A percentile compares a stretch with the other conserved stretches of the same genome.
These are phyloP conservation scores for Yamadazyma oceani DNA, from an alignment of 1,139 yeast genomes.

Conservation along the genomic window DNA sequence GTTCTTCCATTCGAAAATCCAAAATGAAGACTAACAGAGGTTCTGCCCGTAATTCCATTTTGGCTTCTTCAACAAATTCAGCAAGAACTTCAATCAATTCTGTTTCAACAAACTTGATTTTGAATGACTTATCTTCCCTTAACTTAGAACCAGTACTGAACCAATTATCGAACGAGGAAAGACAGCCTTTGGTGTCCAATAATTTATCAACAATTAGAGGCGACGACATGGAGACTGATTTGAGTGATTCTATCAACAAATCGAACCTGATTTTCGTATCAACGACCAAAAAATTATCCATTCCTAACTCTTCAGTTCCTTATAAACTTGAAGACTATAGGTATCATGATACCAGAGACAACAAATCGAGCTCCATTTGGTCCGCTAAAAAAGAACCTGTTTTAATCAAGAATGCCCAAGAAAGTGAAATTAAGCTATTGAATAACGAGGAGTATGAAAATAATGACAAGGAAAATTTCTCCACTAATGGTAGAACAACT, in stretches of 20 bases:
- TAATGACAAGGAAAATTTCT: no score
- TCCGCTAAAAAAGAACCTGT: no score
- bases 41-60: background rate
- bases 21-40: background rate
- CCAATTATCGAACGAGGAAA: background rate
- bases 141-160: background rate
- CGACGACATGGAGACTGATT: background rate
- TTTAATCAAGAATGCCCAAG: no score
- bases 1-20: background rate
- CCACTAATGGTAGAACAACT: background rate
- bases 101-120: conserved; percentile 1
- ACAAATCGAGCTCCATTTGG: no score
- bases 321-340: background rate
- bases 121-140: conserved; percentile 1
- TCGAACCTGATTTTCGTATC: background rate
- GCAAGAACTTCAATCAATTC: background rate
- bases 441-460: no score
- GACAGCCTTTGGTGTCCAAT: background rate
- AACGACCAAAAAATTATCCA: background rate
- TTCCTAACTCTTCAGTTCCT: background rate
- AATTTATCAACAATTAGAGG: conserved; percentile 1
- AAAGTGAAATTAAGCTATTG: no score
- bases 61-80: background rate
- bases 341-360: background rate
- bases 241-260: background rate